A percentile compares a stretch with the other conserved stretches of the same genome.
Evolutionary conservation across 345 rosid species (phyloP).

Genomic region (Dipteronia dyeriana): DNA sequence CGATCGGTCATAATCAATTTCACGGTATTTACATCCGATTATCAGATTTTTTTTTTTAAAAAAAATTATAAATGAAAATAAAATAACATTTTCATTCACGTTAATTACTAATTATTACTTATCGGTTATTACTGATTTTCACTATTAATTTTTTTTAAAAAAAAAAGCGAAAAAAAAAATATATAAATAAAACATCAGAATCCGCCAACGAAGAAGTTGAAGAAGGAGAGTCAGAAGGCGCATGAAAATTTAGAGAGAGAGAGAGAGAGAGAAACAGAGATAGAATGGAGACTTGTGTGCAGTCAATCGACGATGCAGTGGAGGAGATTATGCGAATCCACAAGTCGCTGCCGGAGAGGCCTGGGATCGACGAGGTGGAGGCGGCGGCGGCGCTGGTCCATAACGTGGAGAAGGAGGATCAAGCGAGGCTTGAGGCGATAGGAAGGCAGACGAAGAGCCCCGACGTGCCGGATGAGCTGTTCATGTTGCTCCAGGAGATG

Average conservation of each 20-base stretch:
- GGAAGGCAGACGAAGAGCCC: constrained; percentile 44
- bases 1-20: constrained; percentile 24
- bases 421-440: constrained; percentile 61
- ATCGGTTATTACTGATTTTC: not conserved
- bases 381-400: constrained; percentile 64
- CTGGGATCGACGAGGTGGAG: constrained; percentile 76
- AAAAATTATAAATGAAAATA: not conserved
- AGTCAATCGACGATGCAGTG: constrained; percentile 56
- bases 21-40: constrained; percentile 17
- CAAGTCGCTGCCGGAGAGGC: constrained; percentile 74
- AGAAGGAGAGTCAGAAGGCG: constrained; percentile 22
- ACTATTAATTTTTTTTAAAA: not conserved
- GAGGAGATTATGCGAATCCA: constrained; percentile 88
- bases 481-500: constrained; percentile 71
- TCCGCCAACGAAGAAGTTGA: constrained; percentile 21
- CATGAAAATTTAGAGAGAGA: not conserved
- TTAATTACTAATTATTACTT: too few relatives aligned
- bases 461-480: constrained; percentile 75
- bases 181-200: constrained; percentile 1
- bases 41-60: too few relatives aligned
- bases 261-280: not conserved
- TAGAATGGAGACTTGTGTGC: constrained; percentile 45
- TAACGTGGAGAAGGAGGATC: constrained; percentile 80
- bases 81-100: not conserved
- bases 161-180: not conserved